Percentiles rank a stretch among this genome's conserved stretches.
Evolutionary conservation across 1,284 basidiomycete species (phyloP).

Genomic region (Porogramme epimiltina): DNA sequence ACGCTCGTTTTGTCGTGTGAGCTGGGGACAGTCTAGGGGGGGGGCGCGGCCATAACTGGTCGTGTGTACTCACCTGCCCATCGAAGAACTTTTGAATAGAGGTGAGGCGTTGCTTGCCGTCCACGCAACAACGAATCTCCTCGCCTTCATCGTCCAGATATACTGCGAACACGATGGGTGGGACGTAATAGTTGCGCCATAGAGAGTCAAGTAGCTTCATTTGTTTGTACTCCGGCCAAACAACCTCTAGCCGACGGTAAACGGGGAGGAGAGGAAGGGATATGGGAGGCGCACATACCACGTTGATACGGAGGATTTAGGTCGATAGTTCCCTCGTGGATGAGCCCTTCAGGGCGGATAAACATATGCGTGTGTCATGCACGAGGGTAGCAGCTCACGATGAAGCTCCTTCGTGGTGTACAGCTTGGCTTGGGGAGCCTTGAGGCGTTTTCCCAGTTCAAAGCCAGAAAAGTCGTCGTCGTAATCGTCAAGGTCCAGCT

Average conservation of each 20-base stretch:
- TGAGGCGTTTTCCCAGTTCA: slow-evolving; percentile 47
- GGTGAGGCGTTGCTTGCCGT: slow-evolving; percentile 76
- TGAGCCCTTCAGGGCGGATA: slow-evolving; percentile 42
- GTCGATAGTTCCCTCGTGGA: slow-evolving; percentile 67
- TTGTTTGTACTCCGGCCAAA: slow-evolving; percentile 73
- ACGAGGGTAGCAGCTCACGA: slow-evolving; percentile 39
- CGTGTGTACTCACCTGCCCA: slow-evolving; percentile 58
- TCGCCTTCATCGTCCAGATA: slow-evolving; percentile 54
- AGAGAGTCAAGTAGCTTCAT: slow-evolving; percentile 74
- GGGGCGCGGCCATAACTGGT: too few relatives aligned
- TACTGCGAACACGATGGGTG: slow-evolving; percentile 72
- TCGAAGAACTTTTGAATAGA: slow-evolving; percentile 74
- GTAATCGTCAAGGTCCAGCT: slow-evolving; percentile 57
- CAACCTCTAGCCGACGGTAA: slow-evolving; percentile 46
- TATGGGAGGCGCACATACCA: slow-evolving; percentile 44
- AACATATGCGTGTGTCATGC: not conserved
- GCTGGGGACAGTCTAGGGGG: too few relatives aligned
- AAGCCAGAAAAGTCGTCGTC: slow-evolving; percentile 45
- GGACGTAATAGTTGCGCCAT: slow-evolving; percentile 74
- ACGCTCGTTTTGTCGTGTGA: too few relatives aligned
- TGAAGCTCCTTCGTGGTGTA: slow-evolving; percentile 54
- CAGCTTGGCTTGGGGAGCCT: slow-evolving; percentile 36
- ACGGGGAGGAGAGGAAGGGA: not conserved
- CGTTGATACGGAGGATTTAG: slow-evolving; percentile 69
- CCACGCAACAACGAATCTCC: slow-evolving; percentile 64